phyloP scores from a whole-genome alignment of 2,329 filamentous ascomycete species.

The Zarea fungicola region DNA sequence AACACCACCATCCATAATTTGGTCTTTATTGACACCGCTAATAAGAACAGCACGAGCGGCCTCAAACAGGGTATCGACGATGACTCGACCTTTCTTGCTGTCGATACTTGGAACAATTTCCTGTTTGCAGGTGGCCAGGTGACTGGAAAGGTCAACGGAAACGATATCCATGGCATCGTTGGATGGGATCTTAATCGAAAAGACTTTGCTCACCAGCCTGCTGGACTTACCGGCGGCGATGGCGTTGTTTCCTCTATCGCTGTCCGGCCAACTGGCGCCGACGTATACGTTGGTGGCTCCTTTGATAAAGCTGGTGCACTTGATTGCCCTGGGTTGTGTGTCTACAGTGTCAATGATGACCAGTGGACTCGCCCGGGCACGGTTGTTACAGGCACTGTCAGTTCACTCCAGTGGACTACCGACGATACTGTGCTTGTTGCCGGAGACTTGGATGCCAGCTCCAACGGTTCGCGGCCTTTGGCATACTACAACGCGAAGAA shows the following conservation, averaged over 20 bases:
- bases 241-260: slow-evolving; percentile 73
- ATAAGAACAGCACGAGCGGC: slow-evolving; percentile 62
- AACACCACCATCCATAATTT: slow-evolving; percentile 74
- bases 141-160: slow-evolving; percentile 61
- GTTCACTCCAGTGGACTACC: slow-evolving; percentile 70
- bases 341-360: slow-evolving; percentile 62
- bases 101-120: slow-evolving; percentile 61
- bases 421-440: slow-evolving; percentile 68
- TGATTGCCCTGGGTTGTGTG: slow-evolving; percentile 75
- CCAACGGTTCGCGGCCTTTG: slow-evolving; percentile 57
- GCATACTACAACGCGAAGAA: slow-evolving; percentile 66
- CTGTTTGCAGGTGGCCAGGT: slow-evolving; percentile 81
- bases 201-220: slow-evolving; percentile 66
- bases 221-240: slow-evolving; percentile 64
- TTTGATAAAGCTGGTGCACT: slow-evolving; percentile 82
- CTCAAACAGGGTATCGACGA: slow-evolving; percentile 60
- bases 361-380: slow-evolving; percentile 80
- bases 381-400: slow-evolving; percentile 64
- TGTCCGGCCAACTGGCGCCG: slow-evolving; percentile 60
- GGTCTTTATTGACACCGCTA: slow-evolving; percentile 72
- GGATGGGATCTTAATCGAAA: slow-evolving; percentile 68
- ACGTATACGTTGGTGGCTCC: slow-evolving; percentile 80
- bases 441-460: slow-evolving; percentile 67
- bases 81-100: slow-evolving; percentile 68
- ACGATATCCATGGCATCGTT: slow-evolving; percentile 65